Evolutionary conservation across 1,139 yeast species (phyloP), one percentile per base, ranked within the genome.

Genomic region (Candida smagusa): DNA sequence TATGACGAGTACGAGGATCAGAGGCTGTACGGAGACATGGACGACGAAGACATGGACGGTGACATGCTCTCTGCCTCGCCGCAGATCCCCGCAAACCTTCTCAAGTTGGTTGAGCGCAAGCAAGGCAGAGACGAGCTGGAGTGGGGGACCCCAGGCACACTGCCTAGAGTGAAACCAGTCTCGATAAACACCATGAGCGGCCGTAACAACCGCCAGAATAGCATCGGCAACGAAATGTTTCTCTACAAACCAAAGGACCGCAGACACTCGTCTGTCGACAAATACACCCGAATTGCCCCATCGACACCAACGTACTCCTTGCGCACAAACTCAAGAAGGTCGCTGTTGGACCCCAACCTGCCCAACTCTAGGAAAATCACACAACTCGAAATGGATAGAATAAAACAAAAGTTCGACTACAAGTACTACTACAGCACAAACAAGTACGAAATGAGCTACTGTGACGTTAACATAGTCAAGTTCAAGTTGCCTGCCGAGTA

Each of bases 51-150:
- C 29, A 51, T 68, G 41, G 79, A 74, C 41, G 81, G 74, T 37
- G 77, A 72, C 22, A 53, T 77, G 26, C 57, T 79, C 22, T 75
- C 82, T 0, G 81, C 79, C 1, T 79, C 85, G 3, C 87, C 87
- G 0, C 84, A 81, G 48, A 80, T 81, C 3, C 87, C 87, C 0
- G 78, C 76, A 30, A 77, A 77, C 36, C 59, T 81, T 21, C 54
- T 81, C 36, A 71, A 74, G 46, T 58, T 79, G 44, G 84, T 74
- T 9, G 85, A 80, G 47, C 56, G 79, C 30, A 77, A 72, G 47
- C 68, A 62, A 39, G 62, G 60, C 52, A 65, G 50, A 35, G 50
- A 46, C 12, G 38, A 44, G 4, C 50, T 46, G 23, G 45, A 43
- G 28, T 41, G 45, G 7, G 37, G 50, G 3, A 61, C 68, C 2